Percentiles rank a stretch among this genome's conserved stretches.
These are phyloP conservation scores for Capronia epimyces DNA, from an alignment of 2,329 filamentous ascomycete species.

Conservation along the genomic window DNA sequence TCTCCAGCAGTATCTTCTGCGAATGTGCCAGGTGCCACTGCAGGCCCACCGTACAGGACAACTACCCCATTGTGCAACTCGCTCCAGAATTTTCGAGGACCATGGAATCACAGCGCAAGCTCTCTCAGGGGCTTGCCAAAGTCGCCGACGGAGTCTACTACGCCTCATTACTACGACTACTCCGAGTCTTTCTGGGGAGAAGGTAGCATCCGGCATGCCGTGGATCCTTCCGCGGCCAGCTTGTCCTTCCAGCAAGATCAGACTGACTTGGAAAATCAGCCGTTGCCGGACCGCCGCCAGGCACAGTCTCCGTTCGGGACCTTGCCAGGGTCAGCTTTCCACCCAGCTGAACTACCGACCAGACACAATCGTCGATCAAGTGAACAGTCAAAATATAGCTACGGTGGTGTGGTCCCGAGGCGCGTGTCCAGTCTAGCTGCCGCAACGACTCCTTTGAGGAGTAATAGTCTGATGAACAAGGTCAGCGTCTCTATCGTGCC, in stretches of 20 bases:
- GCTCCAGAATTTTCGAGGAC: conserved; percentile 17
- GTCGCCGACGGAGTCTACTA: conserved; percentile 26
- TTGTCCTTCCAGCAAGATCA: conserved; percentile 20
- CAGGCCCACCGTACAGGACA: conserved; percentile 10
- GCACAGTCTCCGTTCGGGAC: conserved; percentile 29
- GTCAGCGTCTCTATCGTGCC: conserved; percentile 4
- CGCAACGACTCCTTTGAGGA: conserved; percentile 9
- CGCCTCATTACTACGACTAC: conserved; percentile 29
- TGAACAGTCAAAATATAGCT: conserved; percentile 23
- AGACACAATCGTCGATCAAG: conserved; percentile 24
- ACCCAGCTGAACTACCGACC: conserved; percentile 25
- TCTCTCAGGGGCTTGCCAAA: conserved; percentile 18
- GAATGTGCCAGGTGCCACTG: neutral
- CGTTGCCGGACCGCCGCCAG: conserved; percentile 14
- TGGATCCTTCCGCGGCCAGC: conserved; percentile 4
- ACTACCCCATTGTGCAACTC: conserved; percentile 23
- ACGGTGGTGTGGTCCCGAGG: conserved; percentile 16
- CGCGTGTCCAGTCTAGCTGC: conserved; percentile 22
- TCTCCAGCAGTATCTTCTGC: conserved; percentile 21
- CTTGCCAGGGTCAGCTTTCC: conserved; percentile 24
- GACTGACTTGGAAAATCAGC: conserved; percentile 14
- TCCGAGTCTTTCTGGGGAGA: conserved; percentile 28
- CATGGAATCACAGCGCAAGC: conserved; percentile 14
- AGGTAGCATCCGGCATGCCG: conserved; percentile 15
- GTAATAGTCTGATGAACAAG: conserved; percentile 4